Evolutionary conservation across 2,329 filamentous ascomycete species (phyloP).

Genomic region (Colletotrichum nymphaeae): DNA sequence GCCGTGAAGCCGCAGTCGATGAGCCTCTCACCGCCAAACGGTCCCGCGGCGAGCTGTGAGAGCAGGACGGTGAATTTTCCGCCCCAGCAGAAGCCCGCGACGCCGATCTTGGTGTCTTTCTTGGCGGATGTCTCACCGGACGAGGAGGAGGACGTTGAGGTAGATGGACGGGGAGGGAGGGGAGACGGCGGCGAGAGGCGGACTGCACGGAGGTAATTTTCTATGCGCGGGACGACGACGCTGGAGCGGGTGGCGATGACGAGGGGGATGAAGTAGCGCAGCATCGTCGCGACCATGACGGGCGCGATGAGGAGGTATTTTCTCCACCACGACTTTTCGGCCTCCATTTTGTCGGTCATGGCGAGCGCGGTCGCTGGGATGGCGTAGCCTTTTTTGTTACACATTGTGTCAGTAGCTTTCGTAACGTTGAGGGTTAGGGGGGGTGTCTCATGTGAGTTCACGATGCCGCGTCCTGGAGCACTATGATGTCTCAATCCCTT

Average conservation of each 20-base stretch:
- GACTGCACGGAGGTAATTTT: slow-evolving; percentile 50
- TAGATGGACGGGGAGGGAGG: background rate
- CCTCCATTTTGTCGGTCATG: slow-evolving; percentile 39
- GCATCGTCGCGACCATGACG: slow-evolving; percentile 38
- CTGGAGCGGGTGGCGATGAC: slow-evolving; percentile 44
- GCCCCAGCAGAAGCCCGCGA: slow-evolving; percentile 73
- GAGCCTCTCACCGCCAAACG: slow-evolving; percentile 49
- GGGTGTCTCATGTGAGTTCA: too few species aligned
- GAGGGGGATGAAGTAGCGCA: slow-evolving; percentile 44
- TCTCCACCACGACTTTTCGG: slow-evolving; percentile 24
- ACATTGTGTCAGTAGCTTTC: too few species aligned
- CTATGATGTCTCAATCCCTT: too few species aligned
- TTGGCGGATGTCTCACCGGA: background rate
- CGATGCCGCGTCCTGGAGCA: too few species aligned
- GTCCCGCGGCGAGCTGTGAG: slow-evolving; percentile 17
- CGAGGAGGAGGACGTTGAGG: background rate
- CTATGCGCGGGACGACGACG: slow-evolving; percentile 48
- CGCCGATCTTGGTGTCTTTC: slow-evolving; percentile 53
- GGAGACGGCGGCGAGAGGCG: slow-evolving; percentile 42
- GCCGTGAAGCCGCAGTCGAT: slow-evolving; percentile 64
- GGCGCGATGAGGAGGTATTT: slow-evolving; percentile 41
- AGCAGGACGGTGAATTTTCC: slow-evolving; percentile 66
- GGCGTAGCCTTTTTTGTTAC: slow-evolving; percentile 39
- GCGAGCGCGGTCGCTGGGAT: slow-evolving; percentile 46
- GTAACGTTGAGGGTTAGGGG: too few species aligned